A percentile compares a stretch with the other conserved stretches of the same genome.
phyloP scores from a whole-genome alignment of 2,329 filamentous ascomycete species.

The Pseudogymnoascus verrucosus region DNA sequence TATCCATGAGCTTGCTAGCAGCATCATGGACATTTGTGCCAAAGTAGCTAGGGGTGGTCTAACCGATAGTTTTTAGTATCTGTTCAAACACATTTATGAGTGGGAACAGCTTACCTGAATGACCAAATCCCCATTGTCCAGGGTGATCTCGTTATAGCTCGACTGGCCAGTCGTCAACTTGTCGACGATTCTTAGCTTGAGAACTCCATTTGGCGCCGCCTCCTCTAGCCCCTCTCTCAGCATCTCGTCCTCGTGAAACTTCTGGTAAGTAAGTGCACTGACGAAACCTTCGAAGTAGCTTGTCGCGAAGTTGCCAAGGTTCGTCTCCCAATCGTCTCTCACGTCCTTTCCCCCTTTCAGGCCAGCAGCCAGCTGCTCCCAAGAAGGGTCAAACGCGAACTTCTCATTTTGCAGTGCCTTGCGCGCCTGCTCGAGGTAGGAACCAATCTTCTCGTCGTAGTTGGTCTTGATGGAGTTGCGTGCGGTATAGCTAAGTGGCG shows the following conservation, averaged over 20 bases:
- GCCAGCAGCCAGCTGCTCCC: slow-evolving; percentile 36
- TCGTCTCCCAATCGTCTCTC: slow-evolving; percentile 36
- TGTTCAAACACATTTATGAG: background rate
- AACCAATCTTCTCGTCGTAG: slow-evolving; percentile 37
- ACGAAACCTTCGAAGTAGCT: slow-evolving; percentile 40
- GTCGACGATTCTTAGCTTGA: slow-evolving; percentile 18
- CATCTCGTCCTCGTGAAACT: slow-evolving; percentile 32
- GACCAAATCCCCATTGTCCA: slow-evolving; percentile 43
- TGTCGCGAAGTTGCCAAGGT: slow-evolving; percentile 34
- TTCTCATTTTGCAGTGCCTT: slow-evolving; percentile 31
- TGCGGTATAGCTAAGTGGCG: slow-evolving; percentile 34
- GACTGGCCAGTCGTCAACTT: slow-evolving; percentile 12
- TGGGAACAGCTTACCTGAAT: slow-evolving; percentile 36
- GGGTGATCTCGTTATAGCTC: slow-evolving; percentile 32
- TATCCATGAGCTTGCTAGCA: slow-evolving; percentile 29
- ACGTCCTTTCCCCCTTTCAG: slow-evolving; percentile 31
- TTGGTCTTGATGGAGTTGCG: slow-evolving; percentile 36
- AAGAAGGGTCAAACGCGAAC: slow-evolving; percentile 41
- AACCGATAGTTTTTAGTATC: slow-evolving; percentile 11
- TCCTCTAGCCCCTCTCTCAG: slow-evolving; percentile 21
- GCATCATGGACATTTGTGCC: slow-evolving; percentile 32
- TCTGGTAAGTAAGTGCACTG: slow-evolving; percentile 34
- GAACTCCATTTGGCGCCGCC: slow-evolving; percentile 13
- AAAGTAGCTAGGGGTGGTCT: slow-evolving; percentile 31
- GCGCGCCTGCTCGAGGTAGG: slow-evolving; percentile 32